A percentile compares a stretch with the other conserved stretches of the same genome.
These are phyloP conservation scores for Megacollybia platyphylla DNA, from an alignment of 1,284 basidiomycete genomes.

Conservation along the genomic window DNA sequence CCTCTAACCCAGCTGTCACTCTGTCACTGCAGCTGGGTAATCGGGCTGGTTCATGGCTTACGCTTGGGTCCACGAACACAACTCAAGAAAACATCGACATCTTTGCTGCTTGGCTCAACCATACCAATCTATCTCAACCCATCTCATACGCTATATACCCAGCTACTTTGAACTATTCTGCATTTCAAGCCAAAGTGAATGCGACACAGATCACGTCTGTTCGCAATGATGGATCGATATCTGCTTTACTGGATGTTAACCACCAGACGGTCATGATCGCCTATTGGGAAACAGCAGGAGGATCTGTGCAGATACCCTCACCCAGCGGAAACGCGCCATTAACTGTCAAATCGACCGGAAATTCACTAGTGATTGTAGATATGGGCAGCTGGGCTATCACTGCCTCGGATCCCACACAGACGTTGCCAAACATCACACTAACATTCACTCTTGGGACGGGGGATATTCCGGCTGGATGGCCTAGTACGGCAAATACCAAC, in stretches of 20 bases:
- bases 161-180: constrained; percentile 16
- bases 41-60: constrained; percentile 45
- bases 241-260: constrained; percentile 24
- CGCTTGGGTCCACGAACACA: constrained; percentile 44
- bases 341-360: not conserved
- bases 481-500: not conserved
- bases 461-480: not conserved
- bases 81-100: constrained; percentile 38
- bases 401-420: not conserved
- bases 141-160: constrained; percentile 46
- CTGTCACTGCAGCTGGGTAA: constrained; percentile 32
- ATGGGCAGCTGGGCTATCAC: not conserved
- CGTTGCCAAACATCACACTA: not conserved
- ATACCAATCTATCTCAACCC: constrained; percentile 20
- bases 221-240: constrained; percentile 26
- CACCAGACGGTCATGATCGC: constrained; percentile 27
- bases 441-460: not conserved
- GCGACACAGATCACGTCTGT: constrained; percentile 20
- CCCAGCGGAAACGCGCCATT: not conserved
- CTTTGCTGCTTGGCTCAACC: constrained; percentile 48
- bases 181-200: constrained; percentile 18
- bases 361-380: not conserved
- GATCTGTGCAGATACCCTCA: not conserved
- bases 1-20: constrained; percentile 11
- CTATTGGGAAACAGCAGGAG: constrained; percentile 24